Evolutionary conservation across 495 filamentous ascomycete species (phyloP), one percentile per base, ranked within the genome.

Genomic region (Parachaetomium inaequale): DNA sequence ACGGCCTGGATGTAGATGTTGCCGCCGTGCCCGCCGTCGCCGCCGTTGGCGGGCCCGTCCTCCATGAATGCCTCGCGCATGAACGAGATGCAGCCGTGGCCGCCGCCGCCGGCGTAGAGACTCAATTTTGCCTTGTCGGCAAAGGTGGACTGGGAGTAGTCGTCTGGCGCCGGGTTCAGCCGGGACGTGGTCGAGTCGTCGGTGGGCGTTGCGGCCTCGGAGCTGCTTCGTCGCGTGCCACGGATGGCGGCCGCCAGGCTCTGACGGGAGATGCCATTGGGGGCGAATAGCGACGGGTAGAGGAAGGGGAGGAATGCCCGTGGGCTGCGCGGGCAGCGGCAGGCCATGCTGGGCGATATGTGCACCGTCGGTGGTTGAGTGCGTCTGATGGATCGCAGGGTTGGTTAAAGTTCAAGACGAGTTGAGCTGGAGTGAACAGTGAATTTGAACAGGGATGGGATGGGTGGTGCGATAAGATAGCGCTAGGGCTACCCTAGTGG

Each of bases 1-100:
- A 96, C 86, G 4, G 94, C 93, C 73, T 97, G 95, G 58, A 98
- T 94, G 76, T 94, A 98, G 63, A 98, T 78, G 67, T 87, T 93
- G 21, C 94, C 94, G 49, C 94, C 94, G 55, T 83, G 88, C 15
- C 94, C 94, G 31, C 94, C 94, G 73, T 98, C 91, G 52, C 94
- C 94, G 51, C 94, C 95, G 74, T 98, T 97, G n/a, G 94, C 81
- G n/a, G 93, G 93, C 0, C 94, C 94, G 57, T 91, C 82, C 50
- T 85, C 82, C 25, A 96, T 79, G 72, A 85, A 98, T 61, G 92
- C 92, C 66, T 98, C 94, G 2, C 92, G 86, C 40, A 95, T 78
- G 72, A 95, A 98, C 0, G 94, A 93, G 54, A 96, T 88, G 70
- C 94, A 98, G 54, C 94, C 94, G 66, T 96, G 82, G 0, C 94